Conservation (phyloP, 495 filamentous ascomycete genomes). For the Neurospora tetraspora region DNA sequence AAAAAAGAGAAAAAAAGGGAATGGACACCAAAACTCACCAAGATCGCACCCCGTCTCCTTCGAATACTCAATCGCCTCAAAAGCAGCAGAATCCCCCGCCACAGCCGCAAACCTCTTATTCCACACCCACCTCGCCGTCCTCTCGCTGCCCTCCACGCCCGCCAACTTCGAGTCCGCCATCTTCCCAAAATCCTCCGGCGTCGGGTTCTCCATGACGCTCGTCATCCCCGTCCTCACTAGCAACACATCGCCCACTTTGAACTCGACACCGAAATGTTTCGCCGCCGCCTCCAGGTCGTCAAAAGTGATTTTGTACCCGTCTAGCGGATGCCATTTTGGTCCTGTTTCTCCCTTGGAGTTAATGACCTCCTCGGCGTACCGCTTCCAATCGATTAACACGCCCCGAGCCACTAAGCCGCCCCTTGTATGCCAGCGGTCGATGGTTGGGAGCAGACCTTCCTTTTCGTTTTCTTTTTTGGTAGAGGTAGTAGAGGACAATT, state of each 20-base stretch:
- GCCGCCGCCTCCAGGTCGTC: slow-evolving; percentile 50
- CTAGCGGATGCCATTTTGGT: slow-evolving; percentile 42
- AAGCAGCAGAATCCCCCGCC: slow-evolving; percentile 38
- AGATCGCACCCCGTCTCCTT: slow-evolving; percentile 19
- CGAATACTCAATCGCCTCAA: slow-evolving; percentile 33
- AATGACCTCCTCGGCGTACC: slow-evolving; percentile 30
- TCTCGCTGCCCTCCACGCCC: slow-evolving; percentile 41
- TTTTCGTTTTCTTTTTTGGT: slow-evolving; percentile 7
- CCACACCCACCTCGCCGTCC: slow-evolving; percentile 49
- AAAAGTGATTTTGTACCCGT: slow-evolving; percentile 49
- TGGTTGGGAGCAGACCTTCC: slow-evolving; percentile 17
- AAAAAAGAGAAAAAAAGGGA: neutral
- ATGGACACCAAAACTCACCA: slow-evolving; percentile 17
- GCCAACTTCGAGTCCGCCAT: slow-evolving; percentile 15
- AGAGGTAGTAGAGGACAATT: slow-evolving; percentile 8
- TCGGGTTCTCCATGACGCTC: slow-evolving; percentile 40
- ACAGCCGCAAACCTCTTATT: slow-evolving; percentile 45
- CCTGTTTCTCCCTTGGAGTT: slow-evolving; percentile 24
- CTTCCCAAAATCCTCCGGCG: slow-evolving; percentile 39
- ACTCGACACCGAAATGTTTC: slow-evolving; percentile 44
- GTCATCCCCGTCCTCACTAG: slow-evolving; percentile 59
- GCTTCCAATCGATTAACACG: slow-evolving; percentile 45
- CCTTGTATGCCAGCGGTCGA: slow-evolving; percentile 32
- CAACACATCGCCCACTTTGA: slow-evolving; percentile 52
- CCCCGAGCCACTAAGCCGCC: slow-evolving; percentile 49